Base-by-base conservation (phyloP, 441 rosid genomes). In the Biscutella auriculata region DNA sequence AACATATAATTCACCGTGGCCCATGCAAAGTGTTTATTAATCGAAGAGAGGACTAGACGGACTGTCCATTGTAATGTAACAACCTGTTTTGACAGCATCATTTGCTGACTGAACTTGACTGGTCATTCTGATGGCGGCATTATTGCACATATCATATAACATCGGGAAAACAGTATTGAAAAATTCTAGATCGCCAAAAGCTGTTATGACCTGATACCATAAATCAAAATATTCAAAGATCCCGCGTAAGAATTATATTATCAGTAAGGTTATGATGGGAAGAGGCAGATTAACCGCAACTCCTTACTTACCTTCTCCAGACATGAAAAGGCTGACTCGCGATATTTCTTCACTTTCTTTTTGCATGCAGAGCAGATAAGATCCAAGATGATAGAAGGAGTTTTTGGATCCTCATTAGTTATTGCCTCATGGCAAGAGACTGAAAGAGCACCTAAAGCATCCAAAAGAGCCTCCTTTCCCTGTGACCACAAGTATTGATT, bases 381-480 rank as follows among this genome's bases (percentile, higher is more conserved):
- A 67, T 67, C 70, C 78, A 92, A 65, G 68, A 92, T 86, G 57
- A 81, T 70, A 56, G 60, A 60, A 19, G 98, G 81, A 64, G 62
- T 33, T 37, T 72, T 54, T 60, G 89, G 85, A 73, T 88, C 80
- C 70, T 78, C 85, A 1, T 73, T 53, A 42, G 76, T 57, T 62
- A 92, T 88, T 54, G 81, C 88, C 72, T 80, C 71, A 51, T 84
- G 94, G 84, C 96, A 88, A 53, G 95, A 69, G 27, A 70, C 77
- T 32, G 81, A 82, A 58, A 92, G 79, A 65, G 92, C 83, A 63
- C 95, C 88, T 28, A 86, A 53, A 55, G 96, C 98, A 70, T 73
- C 66, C 67, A 92, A 66, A 65, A 92, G 80, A 65, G 88, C 72
- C 65, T 92, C 95, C 74, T 92, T 92, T 53, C 98, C 98, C 97